These are phyloP conservation scores for Yarrowia keelungensis DNA, from an alignment of 805 yeast species.

Conservation along the genomic window DNA sequence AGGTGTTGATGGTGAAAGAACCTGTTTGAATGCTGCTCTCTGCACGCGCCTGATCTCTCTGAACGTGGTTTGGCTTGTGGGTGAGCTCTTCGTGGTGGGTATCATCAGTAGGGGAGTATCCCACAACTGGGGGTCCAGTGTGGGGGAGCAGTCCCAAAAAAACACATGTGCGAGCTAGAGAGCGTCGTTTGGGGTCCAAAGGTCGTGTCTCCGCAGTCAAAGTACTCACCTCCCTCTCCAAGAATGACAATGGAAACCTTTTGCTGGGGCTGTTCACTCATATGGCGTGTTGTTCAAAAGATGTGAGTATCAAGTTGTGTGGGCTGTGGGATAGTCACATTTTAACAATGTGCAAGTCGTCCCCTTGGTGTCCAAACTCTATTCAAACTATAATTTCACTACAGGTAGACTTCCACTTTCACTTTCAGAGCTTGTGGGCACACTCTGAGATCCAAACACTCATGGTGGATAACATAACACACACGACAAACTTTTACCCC, in stretches of 20 bases:
- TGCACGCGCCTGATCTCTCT: no score
- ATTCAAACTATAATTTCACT: slow-evolving; percentile 9
- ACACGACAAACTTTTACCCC: slow-evolving; percentile 29
- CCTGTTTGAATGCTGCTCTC: no score
- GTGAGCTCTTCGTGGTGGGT: no score
- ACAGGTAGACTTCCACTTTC: slow-evolving; percentile 16
- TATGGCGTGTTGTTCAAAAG: slow-evolving; percentile 13
- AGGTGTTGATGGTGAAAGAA: not conserved
- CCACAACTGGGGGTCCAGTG: not conserved
- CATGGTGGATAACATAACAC: not conserved
- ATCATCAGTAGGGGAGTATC: no score
- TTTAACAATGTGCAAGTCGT: slow-evolving; percentile 26
- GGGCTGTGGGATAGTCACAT: slow-evolving; percentile 35
- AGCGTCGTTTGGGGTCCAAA: no score
- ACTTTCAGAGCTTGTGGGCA: slow-evolving; percentile 19
- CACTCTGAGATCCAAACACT: slow-evolving; percentile 23
- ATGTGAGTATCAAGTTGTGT: slow-evolving; percentile 20
- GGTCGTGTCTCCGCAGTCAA: not conserved
- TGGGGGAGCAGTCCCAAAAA: slow-evolving; percentile 3
- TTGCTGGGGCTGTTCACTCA: slow-evolving; percentile 39
- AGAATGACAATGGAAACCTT: slow-evolving; percentile 47
- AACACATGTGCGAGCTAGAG: no score
- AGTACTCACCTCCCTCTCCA: slow-evolving; percentile 49
- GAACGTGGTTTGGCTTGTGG: no score
- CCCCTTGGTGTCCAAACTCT: slow-evolving; percentile 36